Evolutionary conservation across 805 yeast species (phyloP), one percentile per base, ranked within the genome.

Genomic region (Candida nonsorbophila): DNA sequence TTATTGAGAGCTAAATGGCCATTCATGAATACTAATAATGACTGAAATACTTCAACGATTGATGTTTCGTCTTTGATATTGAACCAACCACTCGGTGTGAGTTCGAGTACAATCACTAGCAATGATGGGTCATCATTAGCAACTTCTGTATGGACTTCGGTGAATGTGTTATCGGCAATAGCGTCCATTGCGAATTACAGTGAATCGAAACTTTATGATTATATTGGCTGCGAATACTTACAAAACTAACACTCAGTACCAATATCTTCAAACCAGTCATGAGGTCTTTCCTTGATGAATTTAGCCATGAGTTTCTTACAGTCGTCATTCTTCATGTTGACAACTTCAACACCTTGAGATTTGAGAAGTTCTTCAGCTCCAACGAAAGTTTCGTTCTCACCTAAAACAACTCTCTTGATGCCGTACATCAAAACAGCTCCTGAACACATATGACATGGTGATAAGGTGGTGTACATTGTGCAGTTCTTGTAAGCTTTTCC

Each of bases 381-480:
- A 19, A 69, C 42, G 44, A 83, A 90, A 17, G 81, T 90, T 32
- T 60, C 73, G 57, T 87, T 87, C 53, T 90, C 98, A 17, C 96
- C 96, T 55, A 87, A 46, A 0, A 90, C 97, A 23, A 85, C 81
- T 40, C 97, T 70, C 46, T 80, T 79, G 42, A 90, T 72, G 22
- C 95, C 95, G 59, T 87, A 90, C 69, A 90, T 66, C 29, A 90
- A 48, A 40, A 90, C 83, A 5, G 97, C 94, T 13, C 97, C 97
- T 4, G 92, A 75, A 54, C 97, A 90, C 97, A 90, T 90, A 42
- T 79, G 72, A 54, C 97, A 90, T 3, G 97, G 97, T 6, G 95
- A 84, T 41, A 90, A 63, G 0, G 96, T 84, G 17, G 97, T 87
- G 60, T 87, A 90, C 73, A 86, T 72, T 14, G 97, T 92, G 44